Evolutionary conservation across 495 filamentous ascomycete genomes (phyloP).

Genomic region (Penicillium dipodomyicola): DNA sequence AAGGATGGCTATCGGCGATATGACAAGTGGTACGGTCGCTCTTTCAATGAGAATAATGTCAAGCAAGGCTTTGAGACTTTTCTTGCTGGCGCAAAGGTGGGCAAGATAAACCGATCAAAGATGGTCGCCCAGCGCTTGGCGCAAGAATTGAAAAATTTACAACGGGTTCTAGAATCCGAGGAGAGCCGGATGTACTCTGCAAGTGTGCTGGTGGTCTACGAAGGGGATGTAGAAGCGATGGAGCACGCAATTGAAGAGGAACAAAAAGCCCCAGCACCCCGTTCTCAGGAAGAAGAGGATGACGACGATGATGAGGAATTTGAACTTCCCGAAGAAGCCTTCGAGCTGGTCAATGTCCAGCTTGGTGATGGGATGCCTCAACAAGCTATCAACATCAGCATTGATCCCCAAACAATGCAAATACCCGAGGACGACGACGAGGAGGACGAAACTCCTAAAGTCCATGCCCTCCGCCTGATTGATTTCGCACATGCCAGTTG

Average conservation of each 20-base stretch:
- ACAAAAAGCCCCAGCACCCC: slow-evolving; percentile 38
- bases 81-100: slow-evolving; percentile 62
- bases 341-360: slow-evolving; percentile 36
- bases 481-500: slow-evolving; percentile 95
- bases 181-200: slow-evolving; percentile 95
- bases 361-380: slow-evolving; percentile 30
- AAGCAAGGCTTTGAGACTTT: slow-evolving; percentile 72
- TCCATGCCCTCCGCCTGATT: slow-evolving; percentile 83
- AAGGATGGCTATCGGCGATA: slow-evolving; percentile 68
- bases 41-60: slow-evolving; percentile 68
- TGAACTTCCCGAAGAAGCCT: slow-evolving; percentile 41
- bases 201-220: slow-evolving; percentile 86
- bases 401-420: slow-evolving; percentile 34
- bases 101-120: slow-evolving; percentile 47
- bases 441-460: slow-evolving; percentile 64
- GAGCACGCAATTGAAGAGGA: slow-evolving; percentile 63
- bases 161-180: slow-evolving; percentile 62
- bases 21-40: slow-evolving; percentile 83
- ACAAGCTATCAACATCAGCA: slow-evolving; percentile 41
- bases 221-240: slow-evolving; percentile 75
- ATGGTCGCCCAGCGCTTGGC: slow-evolving; percentile 62
- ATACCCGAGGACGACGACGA: slow-evolving; percentile 57
- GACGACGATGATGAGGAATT: slow-evolving; percentile 56
- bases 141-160: slow-evolving; percentile 62
- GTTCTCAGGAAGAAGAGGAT: slow-evolving; percentile 28